Conservation (phyloP, 73 alveolate genomes). For the Paramecium biaurelia region DNA sequence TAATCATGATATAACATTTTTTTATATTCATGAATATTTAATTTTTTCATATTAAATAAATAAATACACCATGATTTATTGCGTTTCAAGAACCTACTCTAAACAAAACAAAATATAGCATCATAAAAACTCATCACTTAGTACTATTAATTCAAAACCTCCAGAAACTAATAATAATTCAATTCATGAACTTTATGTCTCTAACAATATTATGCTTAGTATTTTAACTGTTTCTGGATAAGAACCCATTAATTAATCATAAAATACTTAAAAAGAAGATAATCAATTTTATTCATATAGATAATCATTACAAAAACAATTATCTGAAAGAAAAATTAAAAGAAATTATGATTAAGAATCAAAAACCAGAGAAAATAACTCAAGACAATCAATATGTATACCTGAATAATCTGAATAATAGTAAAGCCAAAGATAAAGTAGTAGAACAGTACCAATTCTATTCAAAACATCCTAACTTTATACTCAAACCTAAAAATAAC, state of each 20-base stretch:
- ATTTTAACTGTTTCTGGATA: not conserved
- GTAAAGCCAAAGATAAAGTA: not conserved
- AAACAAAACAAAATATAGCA: not conserved
- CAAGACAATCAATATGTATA: not conserved
- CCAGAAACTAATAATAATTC: not conserved
- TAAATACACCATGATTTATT: not conserved
- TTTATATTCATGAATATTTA: not conserved
- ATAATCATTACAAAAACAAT: not conserved
- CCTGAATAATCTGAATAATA: not conserved
- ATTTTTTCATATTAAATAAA: not conserved
- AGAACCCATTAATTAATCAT: not conserved
- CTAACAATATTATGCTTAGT: not conserved
- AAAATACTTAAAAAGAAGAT: not conserved
- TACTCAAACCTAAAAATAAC: not conserved
- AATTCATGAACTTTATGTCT: not conserved
- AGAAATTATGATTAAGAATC: not conserved
- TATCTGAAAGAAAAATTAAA: not conserved
- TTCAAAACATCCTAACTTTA: not conserved
- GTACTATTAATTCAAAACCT: not conserved
- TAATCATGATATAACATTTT: not conserved
- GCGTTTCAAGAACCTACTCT: not conserved
- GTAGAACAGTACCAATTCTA: not conserved
- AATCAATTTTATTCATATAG: not conserved
- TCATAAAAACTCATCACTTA: not conserved
- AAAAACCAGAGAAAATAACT: not conserved